These are phyloP conservation scores for Carallia brachiata DNA, from an alignment of 345 rosid species.

Conservation along the genomic window DNA sequence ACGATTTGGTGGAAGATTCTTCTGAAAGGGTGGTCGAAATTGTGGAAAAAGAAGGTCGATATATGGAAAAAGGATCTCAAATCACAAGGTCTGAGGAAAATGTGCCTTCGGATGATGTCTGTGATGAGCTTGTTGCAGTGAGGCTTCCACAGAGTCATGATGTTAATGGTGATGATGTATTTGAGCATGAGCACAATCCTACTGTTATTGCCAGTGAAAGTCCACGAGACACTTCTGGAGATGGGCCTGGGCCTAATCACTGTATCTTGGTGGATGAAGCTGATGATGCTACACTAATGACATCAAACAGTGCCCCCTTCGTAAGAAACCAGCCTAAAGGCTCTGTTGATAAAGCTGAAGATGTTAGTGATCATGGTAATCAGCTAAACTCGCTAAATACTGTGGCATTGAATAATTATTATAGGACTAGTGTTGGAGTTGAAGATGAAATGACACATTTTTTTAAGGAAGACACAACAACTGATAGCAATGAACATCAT, in stretches of 20 bases:
- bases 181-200: constrained; percentile 10
- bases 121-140: constrained; percentile 14
- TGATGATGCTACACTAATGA: constrained; percentile 11
- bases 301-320: constrained; percentile 15
- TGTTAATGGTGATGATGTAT: constrained; percentile 14
- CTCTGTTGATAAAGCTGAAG: constrained; percentile 10
- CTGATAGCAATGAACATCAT: constrained; percentile 20
- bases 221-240: constrained; percentile 5
- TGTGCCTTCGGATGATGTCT: constrained; percentile 17
- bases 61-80: constrained; percentile 17
- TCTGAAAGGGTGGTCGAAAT: constrained; percentile 7
- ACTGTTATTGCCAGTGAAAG: background rate
- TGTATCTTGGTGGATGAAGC: constrained; percentile 16
- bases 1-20: constrained; percentile 12
- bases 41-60: constrained; percentile 13
- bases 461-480: constrained; percentile 28
- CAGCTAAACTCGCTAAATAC: background rate
- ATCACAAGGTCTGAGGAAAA: constrained; percentile 19
- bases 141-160: constrained; percentile 12
- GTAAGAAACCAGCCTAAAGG: background rate
- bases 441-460: constrained; percentile 15
- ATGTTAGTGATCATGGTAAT: constrained; percentile 5
- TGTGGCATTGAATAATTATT: constrained; percentile 10
- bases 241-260: constrained; percentile 8
- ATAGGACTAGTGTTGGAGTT: background rate